Conservation (phyloP, 1,284 basidiomycete species). For the Microbotryum intermedium region DNA sequence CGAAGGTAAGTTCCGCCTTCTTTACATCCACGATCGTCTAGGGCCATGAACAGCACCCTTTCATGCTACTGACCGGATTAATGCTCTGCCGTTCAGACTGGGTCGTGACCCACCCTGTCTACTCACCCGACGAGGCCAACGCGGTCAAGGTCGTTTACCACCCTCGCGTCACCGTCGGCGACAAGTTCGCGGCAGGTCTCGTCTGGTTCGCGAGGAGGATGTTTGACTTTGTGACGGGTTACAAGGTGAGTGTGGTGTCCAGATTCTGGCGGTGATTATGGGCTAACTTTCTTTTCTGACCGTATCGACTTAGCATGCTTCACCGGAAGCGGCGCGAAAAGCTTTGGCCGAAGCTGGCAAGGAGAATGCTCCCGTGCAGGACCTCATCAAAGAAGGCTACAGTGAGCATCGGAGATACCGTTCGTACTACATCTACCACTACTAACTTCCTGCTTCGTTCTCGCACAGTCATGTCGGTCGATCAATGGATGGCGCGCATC, state of each 20-base stretch:
- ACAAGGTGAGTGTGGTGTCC: constrained; percentile 45
- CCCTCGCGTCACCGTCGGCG: constrained; percentile 56
- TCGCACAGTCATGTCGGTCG: constrained; percentile 56
- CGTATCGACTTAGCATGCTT: constrained; percentile 42
- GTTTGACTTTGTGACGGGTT: constrained; percentile 66
- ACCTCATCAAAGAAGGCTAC: constrained; percentile 14
- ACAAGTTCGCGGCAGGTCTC: constrained; percentile 60
- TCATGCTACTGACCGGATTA: too few species aligned
- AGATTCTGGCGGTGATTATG: too few species aligned
- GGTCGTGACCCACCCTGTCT: constrained; percentile 68
- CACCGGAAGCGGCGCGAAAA: constrained; percentile 28
- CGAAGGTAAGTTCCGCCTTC: too few species aligned
- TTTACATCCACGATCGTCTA: too few species aligned
- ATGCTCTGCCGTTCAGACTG: constrained; percentile 40
- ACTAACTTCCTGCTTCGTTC: too few species aligned
- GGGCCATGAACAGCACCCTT: too few species aligned
- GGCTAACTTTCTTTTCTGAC: background rate
- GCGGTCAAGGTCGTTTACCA: constrained; percentile 68
- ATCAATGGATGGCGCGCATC: constrained; percentile 71
- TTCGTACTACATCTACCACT: background rate
- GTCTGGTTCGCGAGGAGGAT: constrained; percentile 53
- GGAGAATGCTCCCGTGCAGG: background rate
- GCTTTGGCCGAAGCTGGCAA: constrained; percentile 21
- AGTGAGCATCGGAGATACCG: background rate
- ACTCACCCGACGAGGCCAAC: constrained; percentile 65